Evolutionary conservation across 495 filamentous ascomycete species (phyloP), one percentile per base, ranked within the genome.

Genomic region (Lophiostoma macrostomum): DNA sequence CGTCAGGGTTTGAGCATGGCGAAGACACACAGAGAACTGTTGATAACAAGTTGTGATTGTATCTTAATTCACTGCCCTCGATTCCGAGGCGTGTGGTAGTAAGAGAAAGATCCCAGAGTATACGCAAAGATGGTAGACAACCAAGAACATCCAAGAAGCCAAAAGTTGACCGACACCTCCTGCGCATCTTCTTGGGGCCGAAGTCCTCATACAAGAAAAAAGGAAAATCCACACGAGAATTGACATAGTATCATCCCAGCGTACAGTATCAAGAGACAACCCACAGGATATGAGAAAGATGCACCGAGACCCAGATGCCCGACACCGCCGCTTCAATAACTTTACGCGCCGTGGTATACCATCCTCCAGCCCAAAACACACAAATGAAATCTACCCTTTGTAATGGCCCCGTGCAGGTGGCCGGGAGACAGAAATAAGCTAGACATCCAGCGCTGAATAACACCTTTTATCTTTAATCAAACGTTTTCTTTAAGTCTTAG

Each of bases 321-420:
- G 58, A 62, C 58, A 63, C 55, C 60, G 27, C 55, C 50, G 54
- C 53, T 63, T 58, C 50, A 46, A 50, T 39, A 53, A 55, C 29
- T 19, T 36, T 62, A 47, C 58, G 53, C 58, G 57, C 58, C 58
- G 29, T 63, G 60, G 60, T 63, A 63, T 63, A 63, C 60, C 55
- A 40, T 27, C 54, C 49, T 8, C 57, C 37, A 25, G 32, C 31
- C 53, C 20, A 30, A 46, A 22, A 34, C 51, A 43, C 52, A 62
- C 58, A 62, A 62, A 62, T 39, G 58, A 62, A 62, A 62, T 62
- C 58, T 57, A 62, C 58, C 58, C 58, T 38, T 62, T 56, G 47
- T 40, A 50, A 45, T 19, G 38, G 24, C 23, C 46, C 42, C 19
- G 18, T 6, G 14, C n/a, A 32, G 50, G 57, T 23, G 30, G 25